Conservation (phyloP, 305 asterid species). For the Solanum hybrid region DNA sequence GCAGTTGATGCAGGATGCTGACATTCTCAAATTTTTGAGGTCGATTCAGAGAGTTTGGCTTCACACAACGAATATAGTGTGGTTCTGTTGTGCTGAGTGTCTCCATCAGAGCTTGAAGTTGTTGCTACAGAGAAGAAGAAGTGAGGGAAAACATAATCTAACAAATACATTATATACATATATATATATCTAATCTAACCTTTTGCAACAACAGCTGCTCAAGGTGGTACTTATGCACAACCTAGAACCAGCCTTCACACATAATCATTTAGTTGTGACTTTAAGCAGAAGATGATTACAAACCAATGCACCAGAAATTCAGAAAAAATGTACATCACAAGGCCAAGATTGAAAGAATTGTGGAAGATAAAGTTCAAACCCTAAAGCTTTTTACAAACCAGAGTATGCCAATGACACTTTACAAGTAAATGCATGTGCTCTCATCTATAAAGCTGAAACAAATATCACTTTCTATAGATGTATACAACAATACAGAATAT, state of each 20-base stretch:
- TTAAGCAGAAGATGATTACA: not conserved
- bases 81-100: slow-evolving; percentile 97
- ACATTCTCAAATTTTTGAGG: slow-evolving; percentile 82
- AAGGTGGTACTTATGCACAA: not conserved
- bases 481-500: not conserved
- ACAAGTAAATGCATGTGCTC: not conserved
- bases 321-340: not conserved
- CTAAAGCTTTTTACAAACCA: not conserved
- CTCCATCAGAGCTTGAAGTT: slow-evolving; percentile 98
- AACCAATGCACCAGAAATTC: not conserved
- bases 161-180: not conserved
- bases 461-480: not conserved
- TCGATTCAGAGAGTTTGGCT: slow-evolving; percentile 84
- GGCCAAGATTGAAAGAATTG: not conserved
- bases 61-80: slow-evolving; percentile 92
- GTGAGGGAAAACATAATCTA: not conserved
- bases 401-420: not conserved
- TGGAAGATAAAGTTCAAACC: not conserved
- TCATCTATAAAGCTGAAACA: not conserved
- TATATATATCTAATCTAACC: not conserved
- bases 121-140: slow-evolving; percentile 56
- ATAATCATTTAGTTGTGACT: not conserved
- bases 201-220: not conserved
- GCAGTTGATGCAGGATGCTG: slow-evolving; percentile 94
- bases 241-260: not conserved